phyloP scores from a whole-genome alignment of 2,329 filamentous ascomycete species.

The Microsporum ferrugineum region DNA sequence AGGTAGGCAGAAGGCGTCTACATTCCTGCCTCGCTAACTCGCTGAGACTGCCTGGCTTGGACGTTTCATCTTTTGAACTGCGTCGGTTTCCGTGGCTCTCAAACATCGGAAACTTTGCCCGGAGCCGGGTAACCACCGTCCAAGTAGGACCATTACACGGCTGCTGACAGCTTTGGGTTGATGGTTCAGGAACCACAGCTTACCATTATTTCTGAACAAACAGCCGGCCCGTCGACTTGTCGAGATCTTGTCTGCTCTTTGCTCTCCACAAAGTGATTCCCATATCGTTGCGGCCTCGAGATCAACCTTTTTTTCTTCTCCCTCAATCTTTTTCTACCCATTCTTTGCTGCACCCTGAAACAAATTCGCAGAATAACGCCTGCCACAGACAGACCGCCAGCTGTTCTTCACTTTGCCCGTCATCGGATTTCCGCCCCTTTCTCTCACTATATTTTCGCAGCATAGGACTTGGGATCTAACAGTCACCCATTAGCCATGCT shows the following conservation, averaged over 20 bases:
- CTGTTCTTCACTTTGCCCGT: background rate
- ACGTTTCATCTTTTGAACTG: background rate
- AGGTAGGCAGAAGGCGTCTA: background rate
- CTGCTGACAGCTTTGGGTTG: background rate
- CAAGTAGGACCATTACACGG: conserved; percentile 1
- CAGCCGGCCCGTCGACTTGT: background rate
- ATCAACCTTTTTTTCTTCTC: background rate
- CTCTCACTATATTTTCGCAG: background rate
- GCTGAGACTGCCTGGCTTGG: background rate
- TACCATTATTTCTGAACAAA: background rate
- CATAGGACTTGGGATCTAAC: background rate
- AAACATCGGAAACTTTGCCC: conserved; percentile 4
- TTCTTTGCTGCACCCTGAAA: background rate
- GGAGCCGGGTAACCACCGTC: background rate
- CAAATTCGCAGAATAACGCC: background rate
- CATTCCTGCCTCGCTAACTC: background rate
- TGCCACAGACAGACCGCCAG: background rate
- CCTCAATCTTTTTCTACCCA: background rate
- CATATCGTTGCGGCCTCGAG: background rate
- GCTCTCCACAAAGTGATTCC: background rate
- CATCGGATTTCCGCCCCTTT: background rate
- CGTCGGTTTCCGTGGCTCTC: conserved; percentile 4
- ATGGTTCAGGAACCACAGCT: background rate
- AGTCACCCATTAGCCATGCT: background rate
- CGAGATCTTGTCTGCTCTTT: background rate